Evolutionary conservation across 495 filamentous ascomycete genomes (phyloP), one percentile per base, ranked within the genome.

Genomic region (Friedmanniomyces simplex): DNA sequence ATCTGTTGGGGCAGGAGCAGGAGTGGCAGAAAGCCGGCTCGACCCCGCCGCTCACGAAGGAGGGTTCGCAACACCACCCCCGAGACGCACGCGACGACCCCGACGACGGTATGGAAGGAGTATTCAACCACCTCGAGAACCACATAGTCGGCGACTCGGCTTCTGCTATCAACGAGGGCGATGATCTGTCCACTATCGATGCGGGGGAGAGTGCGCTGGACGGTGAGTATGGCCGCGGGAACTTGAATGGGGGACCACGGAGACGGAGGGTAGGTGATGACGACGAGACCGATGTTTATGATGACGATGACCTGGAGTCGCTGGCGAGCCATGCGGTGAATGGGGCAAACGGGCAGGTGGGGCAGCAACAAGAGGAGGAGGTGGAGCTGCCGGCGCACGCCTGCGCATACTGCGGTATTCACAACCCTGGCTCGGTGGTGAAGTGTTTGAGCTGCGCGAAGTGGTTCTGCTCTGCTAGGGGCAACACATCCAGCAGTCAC

Each of bases 341-440:
- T 53, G 86, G 84, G 54, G 81, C 82, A 61, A 86, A 85, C 65
- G 76, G 78, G 58, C 79, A 89, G 54, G 79, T 76, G 42, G 70
- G 46, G 36, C 53, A 83, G 46, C 76, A 81, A 59, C 77, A 81
- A 52, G 74, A 79, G 12, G 84, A 88, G 66, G 90, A 96, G 61
- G 89, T 90, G 61, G 90, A 96, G 70, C 81, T 97, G 36, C 93
- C 93, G 42, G 76, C 86, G 55, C 91, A 99, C 78, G 93, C 93
- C 58, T 99, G 93, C 88, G 89, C 93, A 82, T 98, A 99, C 70
- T 99, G 93, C 67, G 93, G 93, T 54, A 99, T 99, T 60, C 93
- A 99, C 71, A 94, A 93, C 59, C 82, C 91, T 12, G 84, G 86
- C 67, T 91, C 89, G 61, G 94, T 97, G 52, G 93, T 97, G 53